Evolutionary conservation across 2,329 filamentous ascomycete genomes (phyloP), one percentile per base, ranked within the genome.

Genomic region (Xylaria sp.): DNA sequence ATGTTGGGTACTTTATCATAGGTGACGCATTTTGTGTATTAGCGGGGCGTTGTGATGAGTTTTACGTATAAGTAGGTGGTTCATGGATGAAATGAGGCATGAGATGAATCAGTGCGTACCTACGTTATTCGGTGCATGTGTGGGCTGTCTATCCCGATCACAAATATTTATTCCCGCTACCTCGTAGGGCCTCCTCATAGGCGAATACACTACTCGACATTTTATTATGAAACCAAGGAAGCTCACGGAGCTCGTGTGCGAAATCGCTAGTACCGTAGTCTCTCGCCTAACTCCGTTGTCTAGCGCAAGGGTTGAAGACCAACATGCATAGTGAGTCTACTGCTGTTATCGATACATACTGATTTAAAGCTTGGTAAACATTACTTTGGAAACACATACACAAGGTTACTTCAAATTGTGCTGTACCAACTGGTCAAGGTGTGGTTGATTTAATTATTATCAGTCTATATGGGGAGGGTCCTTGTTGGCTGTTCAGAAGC

Each of bases 401-500:
- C n/a, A 20, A 31, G 13, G 15, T 20, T 4, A 48, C 36, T 58
- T 48, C 39, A 56, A 12, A 61, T n/a, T 60, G 56, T 0, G 60
- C 28, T 46, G 48, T 15, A 33, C 36, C 55, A 55, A 67, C 54
- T 57, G 49, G 39, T 64, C 61, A 43, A 28, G 15, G 31, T 31
- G 43, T 64, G n/a, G 23, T 31, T 61, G n/a, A 18, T 31, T 64
- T 43, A 64, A 67, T 65, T 68, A 68, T 64, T 67, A 67, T 67
- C 25, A 9, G 39, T 62, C 39, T 57, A 52, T 10, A 56, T 18
- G 36, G n/a, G 13, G 39, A 28, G 15, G n/a, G 28, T 51, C 49
- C 43, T 33, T 61, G 49, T n/a, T 54, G 31, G 61, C n/a, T 18
- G 25, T 20, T 43, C 23, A 31, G 25, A 52, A 56, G 31, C 36